phyloP scores from a whole-genome alignment of 768 basidiomycete genomes.

The Kondoa subrosea region DNA sequence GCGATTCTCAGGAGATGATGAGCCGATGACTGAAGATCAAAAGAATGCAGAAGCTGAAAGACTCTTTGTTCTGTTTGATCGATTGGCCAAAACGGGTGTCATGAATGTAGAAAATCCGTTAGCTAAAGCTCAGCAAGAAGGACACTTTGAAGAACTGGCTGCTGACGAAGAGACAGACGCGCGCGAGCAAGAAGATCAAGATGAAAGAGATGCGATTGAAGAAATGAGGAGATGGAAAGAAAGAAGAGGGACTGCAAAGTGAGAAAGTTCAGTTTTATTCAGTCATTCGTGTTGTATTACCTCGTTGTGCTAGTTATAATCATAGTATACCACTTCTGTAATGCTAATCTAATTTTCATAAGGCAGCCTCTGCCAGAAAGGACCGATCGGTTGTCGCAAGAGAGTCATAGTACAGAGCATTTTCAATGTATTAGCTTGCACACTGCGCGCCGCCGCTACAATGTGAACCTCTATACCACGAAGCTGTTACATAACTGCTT shows the following conservation, averaged over 20 bases:
- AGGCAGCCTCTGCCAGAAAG: no score
- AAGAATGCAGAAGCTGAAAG: constrained; percentile 85
- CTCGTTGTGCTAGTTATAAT: no score
- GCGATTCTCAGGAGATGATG: constrained; percentile 31
- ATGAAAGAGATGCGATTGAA: constrained; percentile 23
- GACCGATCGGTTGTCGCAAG: no score
- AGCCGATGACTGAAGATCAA: constrained; percentile 76
- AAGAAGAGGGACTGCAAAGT: not conserved
- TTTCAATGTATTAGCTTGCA: no score
- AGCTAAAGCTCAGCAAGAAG: constrained; percentile 20
- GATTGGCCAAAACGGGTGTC: constrained; percentile 56
- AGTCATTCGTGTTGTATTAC: no score
- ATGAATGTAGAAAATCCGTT: constrained; percentile 40
- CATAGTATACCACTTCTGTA: no score
- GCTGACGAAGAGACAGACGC: constrained; percentile 17
- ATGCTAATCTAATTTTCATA: no score
- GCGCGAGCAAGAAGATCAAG: constrained; percentile 19
- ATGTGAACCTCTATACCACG: no score
- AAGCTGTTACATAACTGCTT: no score
- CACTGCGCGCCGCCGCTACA: no score
- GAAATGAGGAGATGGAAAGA: constrained; percentile 24
- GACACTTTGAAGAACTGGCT: constrained; percentile 20
- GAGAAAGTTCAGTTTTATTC: no score
- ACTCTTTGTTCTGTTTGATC: constrained; percentile 76
- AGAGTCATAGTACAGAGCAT: no score